A percentile compares a stretch with the other conserved stretches of the same genome.
Conservation (phyloP, 139 green algal species). For the Pseudopediastrum boryanum region DNA sequence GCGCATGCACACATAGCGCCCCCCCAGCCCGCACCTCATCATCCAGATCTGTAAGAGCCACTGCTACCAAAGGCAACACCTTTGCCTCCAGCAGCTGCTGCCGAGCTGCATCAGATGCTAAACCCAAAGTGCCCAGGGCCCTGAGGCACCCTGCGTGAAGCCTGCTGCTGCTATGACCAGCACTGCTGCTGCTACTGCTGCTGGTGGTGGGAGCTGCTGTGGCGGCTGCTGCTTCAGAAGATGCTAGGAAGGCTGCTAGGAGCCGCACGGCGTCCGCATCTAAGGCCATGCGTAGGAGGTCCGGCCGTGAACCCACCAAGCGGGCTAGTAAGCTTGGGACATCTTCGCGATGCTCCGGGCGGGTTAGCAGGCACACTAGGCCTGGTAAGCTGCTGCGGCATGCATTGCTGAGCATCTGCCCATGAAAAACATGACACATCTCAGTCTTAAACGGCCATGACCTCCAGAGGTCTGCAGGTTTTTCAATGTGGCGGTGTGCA, state of each 20-base stretch:
- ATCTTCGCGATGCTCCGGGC: no score
- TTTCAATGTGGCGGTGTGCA: no score
- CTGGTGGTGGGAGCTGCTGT: background rate
- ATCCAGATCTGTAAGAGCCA: background rate
- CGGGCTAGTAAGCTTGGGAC: no score
- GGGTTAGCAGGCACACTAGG: no score
- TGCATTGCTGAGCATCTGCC: no score
- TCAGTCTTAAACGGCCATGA: no score
- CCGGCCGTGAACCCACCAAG: no score
- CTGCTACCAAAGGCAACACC: slow-evolving; percentile 8
- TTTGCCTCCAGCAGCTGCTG: slow-evolving; percentile 71
- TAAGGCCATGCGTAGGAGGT: no score
- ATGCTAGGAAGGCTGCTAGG: background rate
- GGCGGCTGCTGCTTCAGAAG: background rate
- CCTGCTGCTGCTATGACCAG: background rate
- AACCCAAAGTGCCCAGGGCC: slow-evolving; percentile 71
- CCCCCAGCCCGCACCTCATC: slow-evolving; percentile 63
- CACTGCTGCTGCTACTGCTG: background rate
- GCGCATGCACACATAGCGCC: slow-evolving; percentile 72
- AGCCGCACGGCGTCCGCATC: no score
- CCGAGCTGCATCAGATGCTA: slow-evolving; percentile 54
- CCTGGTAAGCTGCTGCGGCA: no score
- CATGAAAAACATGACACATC: no score
- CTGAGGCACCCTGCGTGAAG: slow-evolving; percentile 36
- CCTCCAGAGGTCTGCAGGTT: no score